Evolutionary conservation across 176 grass and related monocot species (phyloP), one percentile per base, ranked within the genome.

Genomic region (Cenchrus americanus): DNA sequence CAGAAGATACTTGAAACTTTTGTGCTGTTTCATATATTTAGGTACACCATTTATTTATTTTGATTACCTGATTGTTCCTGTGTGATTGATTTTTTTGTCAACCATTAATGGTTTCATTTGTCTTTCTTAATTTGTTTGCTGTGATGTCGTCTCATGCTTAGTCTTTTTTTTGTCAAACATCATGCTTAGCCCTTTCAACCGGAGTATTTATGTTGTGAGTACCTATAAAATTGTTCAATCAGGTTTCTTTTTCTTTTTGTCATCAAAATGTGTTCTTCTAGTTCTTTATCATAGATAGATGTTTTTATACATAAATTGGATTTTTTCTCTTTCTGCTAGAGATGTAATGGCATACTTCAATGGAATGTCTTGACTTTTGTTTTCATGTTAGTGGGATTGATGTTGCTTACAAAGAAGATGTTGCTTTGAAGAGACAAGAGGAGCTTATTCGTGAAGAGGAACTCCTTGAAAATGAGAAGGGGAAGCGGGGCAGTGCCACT

Each of bases 391-490:
- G 93, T 90, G 90, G 82, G 76, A 81, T 99, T 51, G 93, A 99
- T 47, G 89, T 99, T 42, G 85, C 93, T 57, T 96, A 99, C 64
- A 83, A 94, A 90, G 96, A 99, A 86, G 93, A 86, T 90, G 91
- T 99, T 88, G 91, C 93, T 75, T 84, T 99, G 76, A 96, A 92
- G 91, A 99, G 91, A 78, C 96, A 99, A 83, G 96, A 99, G 81
- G 93, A 99, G 82, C 91, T 99, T 64, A 99, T 99, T 91, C 93
- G 89, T 40, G 94, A 97, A 84, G 96, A 99, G 88, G 96, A 95
- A 48, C 89, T 89, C 51, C 90, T 87, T 71, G 91, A 94, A 86
- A 85, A 69, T 76, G 93, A 92, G 74, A 98, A 95, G 70, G 89
- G 87, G 78, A 99, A 91, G 83, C 91, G 91, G 71, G 48, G 37